These are phyloP conservation scores for Aspergillus puulaauensis DNA, from an alignment of 2,329 filamentous ascomycete genomes.

Conservation along the genomic window DNA sequence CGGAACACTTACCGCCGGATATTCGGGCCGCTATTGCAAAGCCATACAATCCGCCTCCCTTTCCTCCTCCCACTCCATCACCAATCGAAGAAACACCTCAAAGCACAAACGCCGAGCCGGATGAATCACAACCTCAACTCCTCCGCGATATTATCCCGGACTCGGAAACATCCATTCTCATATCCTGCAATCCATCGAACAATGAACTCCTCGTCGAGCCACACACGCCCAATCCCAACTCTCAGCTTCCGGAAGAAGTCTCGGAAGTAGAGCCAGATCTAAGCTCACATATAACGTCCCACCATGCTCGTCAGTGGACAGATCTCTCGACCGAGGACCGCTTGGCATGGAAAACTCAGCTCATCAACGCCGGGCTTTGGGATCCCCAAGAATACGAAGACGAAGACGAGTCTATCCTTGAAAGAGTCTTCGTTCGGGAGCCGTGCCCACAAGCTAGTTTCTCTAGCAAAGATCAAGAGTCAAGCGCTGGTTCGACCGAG, in stretches of 20 bases:
- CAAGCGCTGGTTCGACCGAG: neutral
- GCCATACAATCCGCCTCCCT: conserved; percentile 37
- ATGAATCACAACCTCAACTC: conserved; percentile 16
- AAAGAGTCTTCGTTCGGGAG: neutral
- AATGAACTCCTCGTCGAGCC: conserved; percentile 26
- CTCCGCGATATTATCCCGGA: conserved; percentile 23
- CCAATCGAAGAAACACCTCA: conserved; percentile 5
- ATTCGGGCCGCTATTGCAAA: conserved; percentile 44
- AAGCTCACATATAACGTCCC: neutral
- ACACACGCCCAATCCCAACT: neutral
- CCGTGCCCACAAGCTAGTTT: neutral
- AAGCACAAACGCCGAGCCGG: neutral
- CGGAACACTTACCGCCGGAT: conserved; percentile 54
- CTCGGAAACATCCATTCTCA: conserved; percentile 21
- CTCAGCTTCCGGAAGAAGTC: neutral
- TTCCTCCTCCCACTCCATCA: conserved; percentile 19
- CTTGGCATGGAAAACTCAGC: conserved; percentile 1
- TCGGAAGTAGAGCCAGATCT: neutral
- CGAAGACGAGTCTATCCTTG: conserved; percentile 5
- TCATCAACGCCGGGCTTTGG: conserved; percentile 4
- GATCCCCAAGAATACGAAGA: neutral
- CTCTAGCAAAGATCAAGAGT: neutral
- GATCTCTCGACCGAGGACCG: neutral
- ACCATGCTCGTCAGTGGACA: neutral
- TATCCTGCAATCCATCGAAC: conserved; percentile 20